Percentiles rank a stretch among this genome's conserved stretches.
Conservation (phyloP, 441 rosid species). For the Mallotus japonicus region DNA sequence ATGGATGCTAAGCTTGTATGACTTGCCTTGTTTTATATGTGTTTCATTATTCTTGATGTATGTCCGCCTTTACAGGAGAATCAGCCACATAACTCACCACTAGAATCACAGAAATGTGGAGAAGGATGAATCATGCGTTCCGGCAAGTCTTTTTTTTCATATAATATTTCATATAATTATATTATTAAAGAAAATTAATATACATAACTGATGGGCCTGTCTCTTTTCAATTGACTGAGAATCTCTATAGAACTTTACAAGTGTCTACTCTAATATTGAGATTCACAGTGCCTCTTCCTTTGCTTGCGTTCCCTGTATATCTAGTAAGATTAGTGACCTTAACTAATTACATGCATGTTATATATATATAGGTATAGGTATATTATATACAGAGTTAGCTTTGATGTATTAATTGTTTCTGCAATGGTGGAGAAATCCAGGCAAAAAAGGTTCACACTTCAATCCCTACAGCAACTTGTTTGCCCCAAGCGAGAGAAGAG, state of each 20-base stretch:
- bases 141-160: constrained; percentile 37
- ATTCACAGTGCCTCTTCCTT: constrained; percentile 71
- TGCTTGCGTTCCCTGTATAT: constrained; percentile 77
- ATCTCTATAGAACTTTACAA: constrained; percentile 49
- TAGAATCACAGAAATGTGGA: constrained; percentile 90
- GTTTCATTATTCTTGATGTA: not conserved
- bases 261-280: constrained; percentile 45
- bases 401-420: too few relatives aligned
- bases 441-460: constrained; percentile 93
- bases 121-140: constrained; percentile 90
- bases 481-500: constrained; percentile 57
- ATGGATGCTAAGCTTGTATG: constrained; percentile 66
- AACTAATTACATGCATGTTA: too few relatives aligned
- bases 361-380: too few relatives aligned
- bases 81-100: constrained; percentile 90
- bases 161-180: not conserved
- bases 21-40: not conserved
- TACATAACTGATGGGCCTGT: not conserved
- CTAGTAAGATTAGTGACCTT: constrained; percentile 37
- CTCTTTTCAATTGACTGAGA: constrained; percentile 63
- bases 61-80: constrained; percentile 54
- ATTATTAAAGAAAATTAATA: not conserved
- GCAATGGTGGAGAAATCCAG: constrained; percentile 85
- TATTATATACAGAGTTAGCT: not conserved
- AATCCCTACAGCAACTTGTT: constrained; percentile 71